These are phyloP conservation scores for Curvularia verruculosa DNA, from an alignment of 2,329 filamentous ascomycete species.

Conservation along the genomic window DNA sequence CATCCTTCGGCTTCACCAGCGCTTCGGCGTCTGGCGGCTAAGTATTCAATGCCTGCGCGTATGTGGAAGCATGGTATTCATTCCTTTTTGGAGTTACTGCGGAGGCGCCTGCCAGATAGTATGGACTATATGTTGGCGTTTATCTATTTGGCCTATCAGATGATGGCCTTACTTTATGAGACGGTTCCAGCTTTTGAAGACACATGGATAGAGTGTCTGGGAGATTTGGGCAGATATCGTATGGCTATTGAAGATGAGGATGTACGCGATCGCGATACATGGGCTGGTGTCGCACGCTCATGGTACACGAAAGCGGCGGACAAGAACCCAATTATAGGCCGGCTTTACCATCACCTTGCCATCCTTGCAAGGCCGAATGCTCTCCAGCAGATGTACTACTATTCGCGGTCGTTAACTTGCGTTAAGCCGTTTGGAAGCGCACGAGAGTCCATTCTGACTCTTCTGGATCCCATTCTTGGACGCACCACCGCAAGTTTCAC, in stretches of 20 bases:
- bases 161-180: slow-evolving; percentile 86
- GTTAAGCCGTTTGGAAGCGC: slow-evolving; percentile 70
- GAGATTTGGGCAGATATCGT: slow-evolving; percentile 81
- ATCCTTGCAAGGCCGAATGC: slow-evolving; percentile 74
- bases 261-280: slow-evolving; percentile 74
- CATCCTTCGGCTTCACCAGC: slow-evolving; percentile 75
- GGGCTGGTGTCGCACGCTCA: slow-evolving; percentile 77
- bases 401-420: slow-evolving; percentile 72
- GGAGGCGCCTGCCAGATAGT: slow-evolving; percentile 72
- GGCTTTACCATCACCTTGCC: slow-evolving; percentile 87
- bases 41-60: slow-evolving; percentile 88
- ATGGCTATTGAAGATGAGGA: slow-evolving; percentile 93
- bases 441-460: slow-evolving; percentile 70
- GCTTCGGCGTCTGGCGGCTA: slow-evolving; percentile 71
- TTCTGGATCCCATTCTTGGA: slow-evolving; percentile 64
- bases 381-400: slow-evolving; percentile 74
- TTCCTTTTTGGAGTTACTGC: slow-evolving; percentile 73
- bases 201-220: slow-evolving; percentile 92
- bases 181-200: slow-evolving; percentile 82
- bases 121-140: slow-evolving; percentile 91
- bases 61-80: slow-evolving; percentile 97
- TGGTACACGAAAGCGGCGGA: slow-evolving; percentile 86
- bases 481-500: slow-evolving; percentile 36
- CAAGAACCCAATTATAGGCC: slow-evolving; percentile 73
- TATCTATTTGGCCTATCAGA: slow-evolving; percentile 86